Conservation (phyloP, 2,329 filamentous ascomycete genomes). For the Xylaria hypoxylon region DNA sequence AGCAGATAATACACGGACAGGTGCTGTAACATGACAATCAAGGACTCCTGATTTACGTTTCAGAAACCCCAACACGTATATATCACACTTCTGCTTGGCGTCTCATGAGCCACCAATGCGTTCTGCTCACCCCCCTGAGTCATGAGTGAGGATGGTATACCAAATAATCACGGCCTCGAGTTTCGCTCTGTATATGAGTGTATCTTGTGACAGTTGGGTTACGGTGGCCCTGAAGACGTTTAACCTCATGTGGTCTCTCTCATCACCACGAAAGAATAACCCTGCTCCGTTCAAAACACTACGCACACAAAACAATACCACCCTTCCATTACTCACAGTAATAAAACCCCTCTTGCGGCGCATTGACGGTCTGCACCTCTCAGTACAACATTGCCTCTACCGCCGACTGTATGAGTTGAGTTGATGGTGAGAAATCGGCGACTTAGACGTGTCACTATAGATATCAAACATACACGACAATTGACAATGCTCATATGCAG, state of each 20-base stretch:
- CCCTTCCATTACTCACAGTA: too few relatives aligned
- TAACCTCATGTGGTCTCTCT: background rate
- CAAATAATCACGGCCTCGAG: background rate
- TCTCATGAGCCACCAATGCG: conserved; percentile 23
- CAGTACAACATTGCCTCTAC: background rate
- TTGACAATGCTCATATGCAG: too few relatives aligned
- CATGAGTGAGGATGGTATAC: background rate
- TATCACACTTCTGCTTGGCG: conserved; percentile 15
- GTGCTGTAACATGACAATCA: conserved; percentile 23
- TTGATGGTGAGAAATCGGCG: too few relatives aligned
- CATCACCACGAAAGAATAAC: too few relatives aligned
- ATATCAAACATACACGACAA: too few relatives aligned
- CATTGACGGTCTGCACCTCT: too few relatives aligned
- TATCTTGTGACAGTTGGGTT: background rate
- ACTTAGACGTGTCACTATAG: too few relatives aligned
- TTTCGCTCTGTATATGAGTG: background rate
- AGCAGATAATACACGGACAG: background rate
- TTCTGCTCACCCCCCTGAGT: background rate
- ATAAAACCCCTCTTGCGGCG: too few relatives aligned
- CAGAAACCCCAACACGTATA: conserved; percentile 15
- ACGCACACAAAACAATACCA: too few relatives aligned
- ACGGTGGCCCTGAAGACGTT: background rate
- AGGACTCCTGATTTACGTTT: conserved; percentile 25
- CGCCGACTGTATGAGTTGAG: background rate
- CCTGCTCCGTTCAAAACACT: too few relatives aligned